phyloP scores from a whole-genome alignment of 2,329 filamentous ascomycete species.

The Colletotrichum gloeosporioides region DNA sequence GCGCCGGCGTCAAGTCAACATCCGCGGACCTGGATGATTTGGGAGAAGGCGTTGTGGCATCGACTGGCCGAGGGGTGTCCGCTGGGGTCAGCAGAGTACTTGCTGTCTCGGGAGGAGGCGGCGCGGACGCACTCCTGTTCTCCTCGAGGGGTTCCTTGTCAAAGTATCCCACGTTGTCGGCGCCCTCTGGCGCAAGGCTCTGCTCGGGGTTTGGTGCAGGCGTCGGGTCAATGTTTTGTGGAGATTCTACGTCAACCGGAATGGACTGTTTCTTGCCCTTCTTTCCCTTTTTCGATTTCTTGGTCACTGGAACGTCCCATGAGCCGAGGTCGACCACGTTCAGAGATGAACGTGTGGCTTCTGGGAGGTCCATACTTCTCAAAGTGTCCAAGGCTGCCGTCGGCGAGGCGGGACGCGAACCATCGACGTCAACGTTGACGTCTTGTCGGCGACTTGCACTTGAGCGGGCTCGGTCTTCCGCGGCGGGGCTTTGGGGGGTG shows the following conservation, averaged over 20 bases:
- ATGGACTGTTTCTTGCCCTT: conserved; percentile 32
- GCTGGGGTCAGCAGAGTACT: background rate
- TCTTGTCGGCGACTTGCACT: background rate
- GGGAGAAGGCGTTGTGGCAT: conserved; percentile 9
- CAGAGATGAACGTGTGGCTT: background rate
- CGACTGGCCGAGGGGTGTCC: background rate
- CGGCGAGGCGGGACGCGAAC: background rate
- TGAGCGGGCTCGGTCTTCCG: background rate
- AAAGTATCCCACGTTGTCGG: background rate
- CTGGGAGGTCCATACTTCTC: background rate
- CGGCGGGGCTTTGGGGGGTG: background rate
- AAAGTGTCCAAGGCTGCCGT: background rate
- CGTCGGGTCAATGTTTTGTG: background rate
- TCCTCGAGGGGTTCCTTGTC: background rate
- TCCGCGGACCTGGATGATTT: conserved; percentile 16
- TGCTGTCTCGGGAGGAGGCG: background rate
- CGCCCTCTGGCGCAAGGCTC: background rate
- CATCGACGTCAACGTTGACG: background rate
- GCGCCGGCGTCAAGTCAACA: conserved; percentile 37
- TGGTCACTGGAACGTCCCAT: conserved; percentile 3
- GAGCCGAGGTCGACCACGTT: conserved; percentile 1
- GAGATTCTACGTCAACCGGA: background rate
- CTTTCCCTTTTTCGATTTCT: conserved; percentile 28
- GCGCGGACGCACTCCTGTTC: background rate
- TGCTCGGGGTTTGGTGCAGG: background rate